Percentiles rank a stretch among this genome's conserved stretches.
Conservation (phyloP, 1,284 basidiomycete genomes). For the Tylopilus sp. region DNA sequence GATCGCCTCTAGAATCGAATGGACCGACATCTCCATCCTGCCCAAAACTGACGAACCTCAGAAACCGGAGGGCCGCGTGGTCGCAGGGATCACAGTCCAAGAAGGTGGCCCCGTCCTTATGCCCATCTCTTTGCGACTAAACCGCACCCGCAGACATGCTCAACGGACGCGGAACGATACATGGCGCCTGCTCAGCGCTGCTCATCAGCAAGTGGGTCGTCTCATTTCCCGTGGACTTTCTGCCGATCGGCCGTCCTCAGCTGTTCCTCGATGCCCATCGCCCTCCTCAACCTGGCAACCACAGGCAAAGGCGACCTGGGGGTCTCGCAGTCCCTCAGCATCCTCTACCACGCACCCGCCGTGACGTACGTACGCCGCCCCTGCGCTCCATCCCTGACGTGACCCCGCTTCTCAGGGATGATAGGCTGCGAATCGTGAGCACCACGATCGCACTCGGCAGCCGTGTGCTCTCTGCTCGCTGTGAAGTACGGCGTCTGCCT, state of each 20-base stretch:
- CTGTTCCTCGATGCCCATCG: conserved; percentile 36
- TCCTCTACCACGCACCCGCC: conserved; percentile 42
- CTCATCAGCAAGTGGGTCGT: conserved; percentile 45
- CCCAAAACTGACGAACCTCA: conserved; percentile 37
- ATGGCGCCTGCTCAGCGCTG: conserved; percentile 45
- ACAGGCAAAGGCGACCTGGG: conserved; percentile 24
- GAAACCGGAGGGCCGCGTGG: conserved; percentile 40
- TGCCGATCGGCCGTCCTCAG: conserved; percentile 15
- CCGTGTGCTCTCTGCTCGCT: conserved; percentile 28
- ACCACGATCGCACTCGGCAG: conserved; percentile 30
- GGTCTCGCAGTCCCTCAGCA: conserved; percentile 40
- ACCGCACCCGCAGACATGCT: conserved; percentile 38
- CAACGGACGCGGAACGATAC: conserved; percentile 38
- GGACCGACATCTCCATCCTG: conserved; percentile 39
- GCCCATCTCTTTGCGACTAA: not conserved
- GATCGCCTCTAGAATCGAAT: conserved; percentile 20
- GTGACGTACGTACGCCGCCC: conserved; percentile 27
- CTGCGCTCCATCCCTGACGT: not conserved
- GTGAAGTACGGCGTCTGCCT: conserved; percentile 18
- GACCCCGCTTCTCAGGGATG: conserved; percentile 21
- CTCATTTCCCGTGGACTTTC: no score
- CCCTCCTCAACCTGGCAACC: conserved; percentile 26
- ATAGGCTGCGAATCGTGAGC: conserved; percentile 29
- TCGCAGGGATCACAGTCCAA: conserved; percentile 44
- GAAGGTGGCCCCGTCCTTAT: conserved; percentile 28